Evolutionary conservation across 2,329 filamentous ascomycete genomes (phyloP).

Genomic region (Phyllosticta paracitricarpa): DNA sequence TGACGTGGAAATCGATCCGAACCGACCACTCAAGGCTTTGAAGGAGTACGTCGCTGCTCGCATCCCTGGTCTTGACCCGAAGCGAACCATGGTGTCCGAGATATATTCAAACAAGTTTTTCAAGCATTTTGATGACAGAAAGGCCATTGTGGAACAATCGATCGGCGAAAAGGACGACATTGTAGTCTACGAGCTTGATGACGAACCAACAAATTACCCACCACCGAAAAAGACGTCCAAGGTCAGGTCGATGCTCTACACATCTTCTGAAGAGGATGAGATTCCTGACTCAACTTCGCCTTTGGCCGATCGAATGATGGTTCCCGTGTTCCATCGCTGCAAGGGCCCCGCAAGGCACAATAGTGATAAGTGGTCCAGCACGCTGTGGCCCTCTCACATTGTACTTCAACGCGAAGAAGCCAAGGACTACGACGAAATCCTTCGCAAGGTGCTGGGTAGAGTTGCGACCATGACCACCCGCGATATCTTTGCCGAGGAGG

Average conservation of each 20-base stretch:
- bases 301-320: constrained; percentile 55
- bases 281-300: constrained; percentile 48
- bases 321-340: constrained; percentile 59
- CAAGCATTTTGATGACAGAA: constrained; percentile 64
- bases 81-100: constrained; percentile 68
- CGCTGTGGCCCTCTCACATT: constrained; percentile 55
- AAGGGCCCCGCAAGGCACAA: constrained; percentile 23
- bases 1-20: constrained; percentile 70
- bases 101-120: constrained; percentile 79
- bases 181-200: constrained; percentile 68
- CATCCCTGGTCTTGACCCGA: constrained; percentile 39
- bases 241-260: constrained; percentile 41
- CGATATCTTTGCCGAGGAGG: constrained; percentile 47
- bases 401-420: constrained; percentile 66
- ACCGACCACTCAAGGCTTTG: constrained; percentile 56
- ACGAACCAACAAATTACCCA: constrained; percentile 67
- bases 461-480: constrained; percentile 68
- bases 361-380: constrained; percentile 25
- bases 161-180: constrained; percentile 56
- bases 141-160: constrained; percentile 55
- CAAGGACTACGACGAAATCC: constrained; percentile 57
- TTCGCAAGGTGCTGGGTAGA: constrained; percentile 69
- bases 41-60: constrained; percentile 54
- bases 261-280: constrained; percentile 36
- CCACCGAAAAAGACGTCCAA: constrained; percentile 41